These are phyloP conservation scores for Madurella fahalii DNA, from an alignment of 2,329 filamentous ascomycete genomes.

Conservation along the genomic window DNA sequence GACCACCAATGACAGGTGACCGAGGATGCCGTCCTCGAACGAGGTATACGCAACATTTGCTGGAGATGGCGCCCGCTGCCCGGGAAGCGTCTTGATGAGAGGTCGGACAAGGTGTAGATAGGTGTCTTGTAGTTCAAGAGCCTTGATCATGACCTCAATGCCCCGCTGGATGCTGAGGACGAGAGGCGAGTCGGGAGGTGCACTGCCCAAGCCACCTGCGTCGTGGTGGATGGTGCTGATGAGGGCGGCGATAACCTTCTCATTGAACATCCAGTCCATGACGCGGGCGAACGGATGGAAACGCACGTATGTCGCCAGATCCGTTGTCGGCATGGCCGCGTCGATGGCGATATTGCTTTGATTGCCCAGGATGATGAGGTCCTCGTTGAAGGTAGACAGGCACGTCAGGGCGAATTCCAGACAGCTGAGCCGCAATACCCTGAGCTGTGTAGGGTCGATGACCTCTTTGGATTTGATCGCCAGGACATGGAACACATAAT, in stretches of 20 bases:
- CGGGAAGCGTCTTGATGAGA: slow-evolving; percentile 63
- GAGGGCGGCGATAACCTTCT: slow-evolving; percentile 74
- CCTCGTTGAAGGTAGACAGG: slow-evolving; percentile 86
- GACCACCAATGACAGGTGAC: slow-evolving; percentile 72
- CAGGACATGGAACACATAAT: slow-evolving; percentile 80
- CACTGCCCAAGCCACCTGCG: slow-evolving; percentile 64
- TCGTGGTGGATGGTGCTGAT: slow-evolving; percentile 78
- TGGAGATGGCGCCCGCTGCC: slow-evolving; percentile 56
- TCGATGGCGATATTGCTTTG: slow-evolving; percentile 73
- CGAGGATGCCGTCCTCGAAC: slow-evolving; percentile 87
- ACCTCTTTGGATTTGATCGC: slow-evolving; percentile 62
- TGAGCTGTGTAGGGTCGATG: slow-evolving; percentile 62
- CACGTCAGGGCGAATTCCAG: slow-evolving; percentile 79
- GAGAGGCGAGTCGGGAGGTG: slow-evolving; percentile 72
- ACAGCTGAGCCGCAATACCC: slow-evolving; percentile 72
- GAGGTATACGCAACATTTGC: slow-evolving; percentile 75
- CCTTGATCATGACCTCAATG: slow-evolving; percentile 78
- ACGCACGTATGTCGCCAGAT: slow-evolving; percentile 73
- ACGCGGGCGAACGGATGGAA: slow-evolving; percentile 90
- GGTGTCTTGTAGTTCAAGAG: slow-evolving; percentile 83
- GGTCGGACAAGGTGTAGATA: slow-evolving; percentile 87
- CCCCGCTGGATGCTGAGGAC: slow-evolving; percentile 73
- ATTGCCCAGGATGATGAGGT: slow-evolving; percentile 81
- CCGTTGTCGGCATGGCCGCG: slow-evolving; percentile 66
- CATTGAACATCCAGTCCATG: slow-evolving; percentile 98